Conservation (phyloP, 2,329 filamentous ascomycete species). For the Colletotrichum abscissum region DNA sequence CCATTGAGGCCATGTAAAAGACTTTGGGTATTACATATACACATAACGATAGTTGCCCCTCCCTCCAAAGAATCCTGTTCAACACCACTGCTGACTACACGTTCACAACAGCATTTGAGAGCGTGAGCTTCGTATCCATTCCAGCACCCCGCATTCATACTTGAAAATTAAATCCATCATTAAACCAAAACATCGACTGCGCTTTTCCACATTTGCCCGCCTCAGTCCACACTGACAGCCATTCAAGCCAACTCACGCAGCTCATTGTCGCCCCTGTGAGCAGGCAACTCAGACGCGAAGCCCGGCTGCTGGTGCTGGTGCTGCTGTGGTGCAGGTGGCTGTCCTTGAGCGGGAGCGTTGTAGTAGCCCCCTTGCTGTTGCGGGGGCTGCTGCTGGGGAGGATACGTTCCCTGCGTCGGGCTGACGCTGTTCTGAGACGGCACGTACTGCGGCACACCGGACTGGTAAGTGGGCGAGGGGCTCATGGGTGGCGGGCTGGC, state of each 20-base stretch:
- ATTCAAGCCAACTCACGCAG: constrained; percentile 45
- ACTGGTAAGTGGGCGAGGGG: constrained; percentile 30
- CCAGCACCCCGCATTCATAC: neutral
- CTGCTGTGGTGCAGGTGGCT: constrained; percentile 7
- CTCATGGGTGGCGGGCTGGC: constrained; percentile 38
- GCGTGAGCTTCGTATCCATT: neutral
- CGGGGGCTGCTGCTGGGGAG: constrained; percentile 7
- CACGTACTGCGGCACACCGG: constrained; percentile 19
- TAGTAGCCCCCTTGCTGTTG: constrained; percentile 11
- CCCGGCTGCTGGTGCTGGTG: constrained; percentile 23
- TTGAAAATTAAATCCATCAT: neutral
- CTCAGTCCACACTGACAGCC: neutral
- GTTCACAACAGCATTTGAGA: neutral
- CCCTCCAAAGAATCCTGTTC: neutral
- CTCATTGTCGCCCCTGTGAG: constrained; percentile 43
- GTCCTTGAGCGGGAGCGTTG: neutral
- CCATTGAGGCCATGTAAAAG: constrained; percentile 2
- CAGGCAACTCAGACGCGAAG: constrained; percentile 43
- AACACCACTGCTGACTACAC: neutral
- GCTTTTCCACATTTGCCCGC: neutral
- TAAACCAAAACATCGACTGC: neutral
- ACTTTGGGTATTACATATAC: constrained; percentile 17
- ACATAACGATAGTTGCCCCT: constrained; percentile 9
- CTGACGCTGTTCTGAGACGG: constrained; percentile 2
- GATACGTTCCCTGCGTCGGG: constrained; percentile 10